Percentiles rank a stretch among this genome's conserved stretches.
phyloP scores from a whole-genome alignment of 2,329 filamentous ascomycete genomes.

The Botryotinia narcissicola region DNA sequence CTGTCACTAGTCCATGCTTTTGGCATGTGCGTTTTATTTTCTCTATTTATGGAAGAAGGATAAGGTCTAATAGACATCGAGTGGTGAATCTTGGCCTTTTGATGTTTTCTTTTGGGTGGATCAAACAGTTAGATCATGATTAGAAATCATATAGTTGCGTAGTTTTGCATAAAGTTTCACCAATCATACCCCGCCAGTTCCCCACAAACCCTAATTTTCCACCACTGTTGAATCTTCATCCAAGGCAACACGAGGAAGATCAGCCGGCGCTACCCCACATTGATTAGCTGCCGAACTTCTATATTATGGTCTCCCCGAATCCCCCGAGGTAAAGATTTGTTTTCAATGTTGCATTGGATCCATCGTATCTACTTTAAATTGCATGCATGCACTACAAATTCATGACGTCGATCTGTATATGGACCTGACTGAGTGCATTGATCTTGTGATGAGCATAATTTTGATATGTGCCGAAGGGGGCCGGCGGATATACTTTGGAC shows the following conservation, averaged over 20 bases:
- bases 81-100: background rate
- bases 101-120: background rate
- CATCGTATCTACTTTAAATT: no score
- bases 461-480: background rate
- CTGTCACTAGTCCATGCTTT: background rate
- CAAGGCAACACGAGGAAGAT: background rate
- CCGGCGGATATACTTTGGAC: no score
- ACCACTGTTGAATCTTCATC: slow-evolving; percentile 1
- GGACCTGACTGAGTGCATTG: background rate
- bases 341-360: background rate
- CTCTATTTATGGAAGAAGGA: background rate
- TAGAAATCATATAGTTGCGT: background rate
- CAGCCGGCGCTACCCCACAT: background rate
- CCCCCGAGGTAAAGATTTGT: background rate
- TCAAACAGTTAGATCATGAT: background rate
- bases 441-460: background rate
- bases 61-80: background rate
- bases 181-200: background rate
- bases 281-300: background rate
- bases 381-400: background rate
- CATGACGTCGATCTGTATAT: background rate
- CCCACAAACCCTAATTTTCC: slow-evolving; percentile 6
- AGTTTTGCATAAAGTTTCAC: background rate
- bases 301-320: background rate
- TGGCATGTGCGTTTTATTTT: background rate